phyloP scores from a whole-genome alignment of 176 grass and related monocot genomes.

The Avena atlantica region DNA sequence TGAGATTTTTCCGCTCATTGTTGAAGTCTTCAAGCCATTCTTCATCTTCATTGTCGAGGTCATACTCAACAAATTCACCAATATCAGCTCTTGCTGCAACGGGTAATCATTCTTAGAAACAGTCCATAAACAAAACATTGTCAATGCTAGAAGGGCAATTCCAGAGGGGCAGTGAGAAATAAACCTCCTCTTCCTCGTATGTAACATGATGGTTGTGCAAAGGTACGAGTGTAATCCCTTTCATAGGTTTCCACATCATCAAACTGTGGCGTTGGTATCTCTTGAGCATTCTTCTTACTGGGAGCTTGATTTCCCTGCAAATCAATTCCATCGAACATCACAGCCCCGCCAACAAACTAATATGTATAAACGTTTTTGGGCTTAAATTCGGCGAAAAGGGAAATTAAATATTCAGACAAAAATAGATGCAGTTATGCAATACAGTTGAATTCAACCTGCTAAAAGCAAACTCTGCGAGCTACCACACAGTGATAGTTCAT shows the following conservation, averaged over 20 bases:
- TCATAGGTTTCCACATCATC: constrained; percentile 86
- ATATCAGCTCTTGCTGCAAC: constrained; percentile 91
- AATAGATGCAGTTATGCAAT: neutral
- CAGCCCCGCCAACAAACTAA: neutral
- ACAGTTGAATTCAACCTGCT: constrained; percentile 25
- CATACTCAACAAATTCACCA: constrained; percentile 93
- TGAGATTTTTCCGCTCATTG: constrained; percentile 81
- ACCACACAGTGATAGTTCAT: constrained; percentile 11
- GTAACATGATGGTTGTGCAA: constrained; percentile 81
- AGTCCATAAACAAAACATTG: constrained; percentile 38
- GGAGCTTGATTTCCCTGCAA: constrained; percentile 65
- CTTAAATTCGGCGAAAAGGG: neutral
- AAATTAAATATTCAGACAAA: constrained; percentile 6
- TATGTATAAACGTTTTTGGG: neutral
- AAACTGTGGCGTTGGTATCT: constrained; percentile 98
- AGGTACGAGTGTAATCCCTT: constrained; percentile 96
- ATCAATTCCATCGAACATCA: constrained; percentile 14
- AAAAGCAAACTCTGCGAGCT: neutral
- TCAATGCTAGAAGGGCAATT: constrained; percentile 2
- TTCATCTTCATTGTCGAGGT: constrained; percentile 96
- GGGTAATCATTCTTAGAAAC: constrained; percentile 42
- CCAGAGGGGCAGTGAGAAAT: constrained; percentile 35
- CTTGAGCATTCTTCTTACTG: constrained; percentile 79
- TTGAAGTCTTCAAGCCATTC: constrained; percentile 96
- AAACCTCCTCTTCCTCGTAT: constrained; percentile 99